A percentile compares a stretch with the other conserved stretches of the same genome.
phyloP scores from a whole-genome alignment of 805 yeast genomes.

The Wickerhamomyces kurtzmanii region DNA sequence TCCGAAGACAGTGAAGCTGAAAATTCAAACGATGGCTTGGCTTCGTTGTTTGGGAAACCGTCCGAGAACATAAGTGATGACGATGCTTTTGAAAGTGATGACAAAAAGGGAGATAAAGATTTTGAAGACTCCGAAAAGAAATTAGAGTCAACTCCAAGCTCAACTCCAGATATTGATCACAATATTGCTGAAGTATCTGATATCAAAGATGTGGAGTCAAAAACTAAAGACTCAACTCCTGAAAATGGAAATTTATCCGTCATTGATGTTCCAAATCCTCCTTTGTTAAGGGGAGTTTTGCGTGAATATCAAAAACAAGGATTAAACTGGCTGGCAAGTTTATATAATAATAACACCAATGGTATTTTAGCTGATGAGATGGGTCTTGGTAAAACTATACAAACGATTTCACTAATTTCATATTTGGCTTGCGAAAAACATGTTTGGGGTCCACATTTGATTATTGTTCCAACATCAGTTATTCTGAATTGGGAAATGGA shows the following conservation, averaged over 20 bases:
- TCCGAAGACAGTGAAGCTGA: conserved; percentile 28
- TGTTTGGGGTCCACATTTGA: conserved; percentile 96
- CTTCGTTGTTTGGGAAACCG: conserved; percentile 25
- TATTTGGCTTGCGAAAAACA: conserved; percentile 91
- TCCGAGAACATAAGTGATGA: conserved; percentile 23
- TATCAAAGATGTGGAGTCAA: conserved; percentile 2
- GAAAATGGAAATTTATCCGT: conserved; percentile 25
- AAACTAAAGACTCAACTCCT: conserved; percentile 7
- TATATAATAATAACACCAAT: conserved; percentile 86
- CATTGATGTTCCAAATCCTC: conserved; percentile 72
- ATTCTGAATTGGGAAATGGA: conserved; percentile 99
- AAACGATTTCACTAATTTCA: conserved; percentile 78
- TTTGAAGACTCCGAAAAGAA: conserved; percentile 7
- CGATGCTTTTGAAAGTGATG: conserved; percentile 18
- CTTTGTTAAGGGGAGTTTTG: conserved; percentile 63
- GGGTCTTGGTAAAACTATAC: conserved; percentile 98
- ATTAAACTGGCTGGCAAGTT: conserved; percentile 90
- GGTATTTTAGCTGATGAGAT: conserved; percentile 98
- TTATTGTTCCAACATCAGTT: conserved; percentile 95
- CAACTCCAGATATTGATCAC: conserved; percentile 24
- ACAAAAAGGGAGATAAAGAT: conserved; percentile 9
- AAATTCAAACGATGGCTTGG: conserved; percentile 27
- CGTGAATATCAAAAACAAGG: conserved; percentile 95
- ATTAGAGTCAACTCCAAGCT: conserved; percentile 19
- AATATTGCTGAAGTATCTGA: conserved; percentile 2